phyloP scores from a whole-genome alignment of 164 flowering plant genomes.

The Dillenia suffruticosa region DNA sequence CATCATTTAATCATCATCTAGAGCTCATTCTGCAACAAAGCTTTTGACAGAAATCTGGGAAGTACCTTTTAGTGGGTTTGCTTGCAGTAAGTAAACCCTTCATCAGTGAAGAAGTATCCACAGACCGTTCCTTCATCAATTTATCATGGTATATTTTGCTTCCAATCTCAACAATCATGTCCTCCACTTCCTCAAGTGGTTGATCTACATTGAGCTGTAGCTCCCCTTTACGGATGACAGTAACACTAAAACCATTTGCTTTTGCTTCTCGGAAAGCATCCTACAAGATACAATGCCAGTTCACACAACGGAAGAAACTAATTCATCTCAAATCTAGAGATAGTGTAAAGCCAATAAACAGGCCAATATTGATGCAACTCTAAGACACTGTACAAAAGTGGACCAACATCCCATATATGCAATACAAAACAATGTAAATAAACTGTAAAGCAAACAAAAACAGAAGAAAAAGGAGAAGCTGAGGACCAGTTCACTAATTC shows the following conservation, averaged over 20 bases:
- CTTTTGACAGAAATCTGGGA: too few species aligned
- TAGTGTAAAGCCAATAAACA: too few species aligned
- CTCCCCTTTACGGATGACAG: constrained; percentile 67
- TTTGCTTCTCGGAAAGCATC: constrained; percentile 84
- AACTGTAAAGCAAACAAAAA: too few species aligned
- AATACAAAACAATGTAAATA: too few species aligned
- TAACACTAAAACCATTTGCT: constrained; percentile 83
- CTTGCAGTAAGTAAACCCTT: constrained; percentile 59
- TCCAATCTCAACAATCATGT: constrained; percentile 68
- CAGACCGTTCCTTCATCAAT: constrained; percentile 64
- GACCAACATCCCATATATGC: too few species aligned
- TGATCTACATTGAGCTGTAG: constrained; percentile 72
- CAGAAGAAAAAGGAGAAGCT: too few species aligned
- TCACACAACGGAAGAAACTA: too few species aligned
- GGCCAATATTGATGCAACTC: too few species aligned
- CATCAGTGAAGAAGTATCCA: constrained; percentile 59
- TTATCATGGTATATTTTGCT: constrained; percentile 89
- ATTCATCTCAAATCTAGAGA: too few species aligned
- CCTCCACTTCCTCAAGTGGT: constrained; percentile 83
- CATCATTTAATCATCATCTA: too few species aligned
- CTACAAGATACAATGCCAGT: constrained; percentile 21
- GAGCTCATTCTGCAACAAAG: neutral
- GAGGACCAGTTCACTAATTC: too few species aligned
- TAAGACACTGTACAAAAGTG: too few species aligned
- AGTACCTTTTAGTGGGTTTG: constrained; percentile 49